Evolutionary conservation across 352 stramenopile species (phyloP).

Genomic region (Phytophthora lateralis): DNA sequence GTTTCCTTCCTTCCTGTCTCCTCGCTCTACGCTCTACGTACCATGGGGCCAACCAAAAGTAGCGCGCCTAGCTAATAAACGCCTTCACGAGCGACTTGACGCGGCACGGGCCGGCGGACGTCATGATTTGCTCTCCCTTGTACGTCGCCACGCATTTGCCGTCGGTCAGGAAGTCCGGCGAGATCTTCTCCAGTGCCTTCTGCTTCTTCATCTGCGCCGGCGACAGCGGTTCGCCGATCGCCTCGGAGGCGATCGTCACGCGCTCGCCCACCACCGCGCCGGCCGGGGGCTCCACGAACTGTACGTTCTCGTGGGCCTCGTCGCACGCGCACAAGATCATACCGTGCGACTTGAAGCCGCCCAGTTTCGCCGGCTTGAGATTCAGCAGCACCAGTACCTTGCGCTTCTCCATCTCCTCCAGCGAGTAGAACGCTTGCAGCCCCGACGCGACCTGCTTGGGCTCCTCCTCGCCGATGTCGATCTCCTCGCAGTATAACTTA

Average conservation of each 20-base stretch:
- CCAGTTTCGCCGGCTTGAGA: conserved; percentile 97
- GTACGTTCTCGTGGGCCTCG: conserved; percentile 90
- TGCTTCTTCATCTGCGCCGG: conserved; percentile 89
- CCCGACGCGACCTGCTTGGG: conserved; percentile 96
- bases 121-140: conserved; percentile 79
- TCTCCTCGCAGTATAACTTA: conserved; percentile 99
- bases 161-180: conserved; percentile 72
- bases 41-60: conserved; percentile 4
- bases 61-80: conserved; percentile 68
- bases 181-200: conserved; percentile 85
- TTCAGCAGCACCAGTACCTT: conserved; percentile 98
- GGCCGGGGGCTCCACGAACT: conserved; percentile 94
- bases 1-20: background rate
- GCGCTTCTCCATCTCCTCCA: conserved; percentile 95
- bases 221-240: conserved; percentile 68
- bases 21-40: conserved; percentile 1
- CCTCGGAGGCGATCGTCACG: conserved; percentile 83
- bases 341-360: conserved; percentile 95
- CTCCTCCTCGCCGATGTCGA: conserved; percentile 95
- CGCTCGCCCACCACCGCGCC: conserved; percentile 93
- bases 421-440: conserved; percentile 94
- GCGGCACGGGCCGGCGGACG: conserved; percentile 62
- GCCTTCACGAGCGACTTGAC: conserved; percentile 67
- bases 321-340: conserved; percentile 97
- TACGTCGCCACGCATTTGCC: conserved; percentile 74